Base-by-base conservation (phyloP, 2,329 filamentous ascomycete species). In the Trichoderma sp. region DNA sequence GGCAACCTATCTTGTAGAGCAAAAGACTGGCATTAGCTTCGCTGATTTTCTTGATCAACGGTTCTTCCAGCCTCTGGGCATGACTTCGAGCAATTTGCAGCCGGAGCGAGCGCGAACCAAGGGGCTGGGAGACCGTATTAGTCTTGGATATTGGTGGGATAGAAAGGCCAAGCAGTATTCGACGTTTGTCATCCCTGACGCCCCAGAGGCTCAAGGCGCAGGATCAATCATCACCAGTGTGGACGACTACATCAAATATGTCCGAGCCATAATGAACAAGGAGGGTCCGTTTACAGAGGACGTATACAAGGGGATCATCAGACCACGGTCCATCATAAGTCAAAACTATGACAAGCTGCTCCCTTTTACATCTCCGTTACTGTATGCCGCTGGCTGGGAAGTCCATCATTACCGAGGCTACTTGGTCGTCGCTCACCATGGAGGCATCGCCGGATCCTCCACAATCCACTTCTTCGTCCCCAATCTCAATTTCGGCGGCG, bases 171-270 rank as follows among this genome's bases (percentile, higher is more conserved):
- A 60, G 2, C n/a, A 70, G 12, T 74, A 74, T 56, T 14, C 47
- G 14, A 36, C 26, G 5, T 57, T 74, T 32, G n/a, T 69, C 26
- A 62, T 60, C 18, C 63, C 32, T 1, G 68, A 78, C 26, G 73
- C 72, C 5, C 76, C 76, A 0, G 79, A 80, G 64, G 76, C 73
- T 1, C 76, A 80, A 60, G 79, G 79, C 0, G 79, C 79, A 0
- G 78, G 79, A 3, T 79, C 76, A 1, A 71, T 80, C 6, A 66
- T 80, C 11, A 74, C 78, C 1, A 79, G 75, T 6, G 77, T 73
- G 8, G 76, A 75, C 24, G 79, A 80, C 63, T 78, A 77, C 58
- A 70, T 79, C 70, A 79, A 76, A 64, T 80, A 75, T 70, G 73
- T 80, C 60, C 74, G 75, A 39, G 78, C 78, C 0, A 60, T 80